Evolutionary conservation across 352 stramenopile species (phyloP), one percentile per base, ranked within the genome.

Genomic region (Phytopythium oedochilum): DNA sequence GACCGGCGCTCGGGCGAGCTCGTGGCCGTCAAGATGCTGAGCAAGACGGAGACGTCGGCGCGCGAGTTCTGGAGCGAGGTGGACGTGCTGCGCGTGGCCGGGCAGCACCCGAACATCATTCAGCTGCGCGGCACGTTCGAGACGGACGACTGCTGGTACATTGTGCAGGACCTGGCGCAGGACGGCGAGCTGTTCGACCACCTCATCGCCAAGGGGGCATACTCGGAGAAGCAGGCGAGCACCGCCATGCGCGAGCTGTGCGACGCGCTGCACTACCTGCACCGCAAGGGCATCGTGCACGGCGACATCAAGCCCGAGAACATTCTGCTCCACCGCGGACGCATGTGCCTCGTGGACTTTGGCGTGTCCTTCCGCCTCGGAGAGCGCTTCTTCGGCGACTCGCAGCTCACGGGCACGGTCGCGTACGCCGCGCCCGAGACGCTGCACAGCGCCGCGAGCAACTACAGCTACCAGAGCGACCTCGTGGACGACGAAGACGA

Each of bases 261-360:
- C 55, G 76, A 92, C 47, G 85, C 84, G 34, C 66, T 96, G 55
- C 71, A 86, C 36, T 93, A 93, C 58, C 63, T 96, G 58, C 87
- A 96, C 61, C 76, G 78, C 67, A 94, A 94, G 57, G 80, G 80
- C 29, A 84, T 96, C 26, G 83, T 96, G 3, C 87, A 96, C 53
- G 86, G 83, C 49, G 86, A 96, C 61, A 86, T 96, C 63, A 96
- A 96, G 52, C 86, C 86, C 1, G 86, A 96, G 61, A 96, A 96
- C 47, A 82, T 95, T 50, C 54, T 96, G 62, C 62, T 90, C 44
- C 74, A 88, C 36, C 60, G 84, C 42, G 75, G 73, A 7, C 73
- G 73, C 56, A 89, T 90, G 80, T 90, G 82, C 55, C 75, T 92
- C n/a, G 83, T 91, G 43, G 84, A 94, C 70, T 94, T 94, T 66